A percentile compares a stretch with the other conserved stretches of the same genome.
Conservation (phyloP, 805 yeast species). For the Naumovozyma castellii region DNA sequence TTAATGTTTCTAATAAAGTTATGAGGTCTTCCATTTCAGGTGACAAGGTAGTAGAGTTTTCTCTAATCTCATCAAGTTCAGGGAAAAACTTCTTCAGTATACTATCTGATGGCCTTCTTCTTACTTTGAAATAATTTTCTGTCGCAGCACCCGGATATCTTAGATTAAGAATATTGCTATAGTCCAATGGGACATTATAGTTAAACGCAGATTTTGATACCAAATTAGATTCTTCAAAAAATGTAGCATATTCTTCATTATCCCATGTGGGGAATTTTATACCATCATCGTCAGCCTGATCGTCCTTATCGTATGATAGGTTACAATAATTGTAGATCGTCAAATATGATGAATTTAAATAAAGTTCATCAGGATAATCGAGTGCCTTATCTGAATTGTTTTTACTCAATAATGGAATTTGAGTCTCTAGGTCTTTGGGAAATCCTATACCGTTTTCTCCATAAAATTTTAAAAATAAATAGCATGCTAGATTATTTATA, state of each 20-base stretch:
- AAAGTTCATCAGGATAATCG: conserved; percentile 22
- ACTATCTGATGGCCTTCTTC: conserved; percentile 8
- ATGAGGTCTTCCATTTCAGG: conserved; percentile 14
- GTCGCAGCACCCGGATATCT: conserved; percentile 6
- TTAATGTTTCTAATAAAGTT: conserved; percentile 15
- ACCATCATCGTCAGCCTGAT: conserved; percentile 14
- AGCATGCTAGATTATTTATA: conserved; percentile 23
- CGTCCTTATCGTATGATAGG: conserved; percentile 23
- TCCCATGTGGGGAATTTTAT: conserved; percentile 14
- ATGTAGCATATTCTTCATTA: conserved; percentile 4
- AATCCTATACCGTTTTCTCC: conserved; percentile 17
- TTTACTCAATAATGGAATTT: conserved; percentile 21
- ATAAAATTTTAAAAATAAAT: conserved; percentile 24
- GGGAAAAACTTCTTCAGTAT: conserved; percentile 24
- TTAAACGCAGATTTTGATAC: conserved; percentile 10
- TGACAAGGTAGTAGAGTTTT: conserved; percentile 8
- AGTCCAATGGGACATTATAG: conserved; percentile 20
- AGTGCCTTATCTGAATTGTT: not conserved
- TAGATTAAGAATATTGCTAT: conserved; percentile 14
- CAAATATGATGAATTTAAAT: conserved; percentile 22
- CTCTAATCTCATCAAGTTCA: conserved; percentile 21
- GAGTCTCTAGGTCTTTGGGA: conserved; percentile 2
- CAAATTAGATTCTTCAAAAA: conserved; percentile 1
- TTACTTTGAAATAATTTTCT: not conserved
- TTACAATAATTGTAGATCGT: conserved; percentile 25